Evolutionary conservation across 1,139 yeast genomes (phyloP).

Genomic region (Hemisphaericaspora subhashii): DNA sequence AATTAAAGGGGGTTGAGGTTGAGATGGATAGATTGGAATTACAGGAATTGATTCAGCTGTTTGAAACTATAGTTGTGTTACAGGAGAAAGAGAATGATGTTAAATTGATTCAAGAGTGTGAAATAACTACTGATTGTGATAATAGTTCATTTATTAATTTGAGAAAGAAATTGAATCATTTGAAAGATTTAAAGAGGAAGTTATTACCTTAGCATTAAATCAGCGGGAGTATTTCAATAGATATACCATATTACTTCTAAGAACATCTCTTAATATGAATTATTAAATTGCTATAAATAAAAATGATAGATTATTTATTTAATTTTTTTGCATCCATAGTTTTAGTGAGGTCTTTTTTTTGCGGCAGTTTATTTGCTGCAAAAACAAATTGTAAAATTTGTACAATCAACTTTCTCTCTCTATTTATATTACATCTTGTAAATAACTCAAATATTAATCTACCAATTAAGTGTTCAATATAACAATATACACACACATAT

Average conservation of each 20-base stretch:
- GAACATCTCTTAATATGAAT: conserved; percentile 3
- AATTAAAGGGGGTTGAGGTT: conserved; percentile 46
- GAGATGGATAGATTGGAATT: conserved; percentile 23
- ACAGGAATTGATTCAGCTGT: conserved; percentile 19
- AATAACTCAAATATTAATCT: no score
- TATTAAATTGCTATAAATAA: not conserved
- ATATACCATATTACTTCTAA: conserved; percentile 1
- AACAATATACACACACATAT: no score
- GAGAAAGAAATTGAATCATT: conserved; percentile 9
- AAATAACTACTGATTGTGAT: conserved; percentile 5
- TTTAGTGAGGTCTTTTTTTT: not conserved
- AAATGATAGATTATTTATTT: no score
- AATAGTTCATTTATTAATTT: conserved; percentile 8
- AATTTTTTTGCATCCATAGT: no score
- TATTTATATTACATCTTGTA: no score
- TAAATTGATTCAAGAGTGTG: conserved; percentile 7
- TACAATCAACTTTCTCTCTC: no score
- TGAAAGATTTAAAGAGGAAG: conserved; percentile 7
- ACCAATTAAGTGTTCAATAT: no score
- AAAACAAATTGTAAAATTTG: no score
- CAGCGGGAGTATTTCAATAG: no score
- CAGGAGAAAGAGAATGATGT: not conserved
- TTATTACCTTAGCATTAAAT: not conserved
- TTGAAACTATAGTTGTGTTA: conserved; percentile 24
- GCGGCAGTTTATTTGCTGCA: not conserved